Base-by-base conservation (phyloP, 148 eudicot genomes). In the Oxyria digyna region DNA sequence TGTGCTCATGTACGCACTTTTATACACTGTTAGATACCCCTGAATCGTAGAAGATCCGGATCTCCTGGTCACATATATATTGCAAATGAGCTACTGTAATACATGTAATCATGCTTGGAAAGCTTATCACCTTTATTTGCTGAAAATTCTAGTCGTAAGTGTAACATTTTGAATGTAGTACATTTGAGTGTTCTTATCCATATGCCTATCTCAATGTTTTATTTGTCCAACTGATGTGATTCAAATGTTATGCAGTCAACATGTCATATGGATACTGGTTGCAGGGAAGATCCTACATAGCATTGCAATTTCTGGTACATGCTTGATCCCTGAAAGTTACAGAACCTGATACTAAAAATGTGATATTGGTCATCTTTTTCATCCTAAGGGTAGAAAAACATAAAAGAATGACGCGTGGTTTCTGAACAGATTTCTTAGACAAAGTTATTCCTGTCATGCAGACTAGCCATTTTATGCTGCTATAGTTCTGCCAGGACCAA, bases 241-340 rank as follows among this genome's bases (percentile, higher is more conserved):
- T 49, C 73, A 76, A 38, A 50, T 70, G 71, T 55, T 43, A 57
- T 80, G 82, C 78, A 94, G 99, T 90, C 72, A 94, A 91, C 77
- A 77, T 94, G 89, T 91, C 97, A n/a, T 94, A 91, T 85, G 99
- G 97, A 52, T 83, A 78, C 78, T 91, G 93, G 93, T 76, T 94
- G 24, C 81, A 81, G 74, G 84, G 88, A 76, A 78, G 88, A 64
- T 81, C 13, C 72, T 88, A 91, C 75, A 79, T 85, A 48, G 83
- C 89, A 55, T 70, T 91, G 68, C 84, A 74, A 42, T 87, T 80
- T 80, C 85, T 94, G 99, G 99, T 94, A 77, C 62, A 90, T 62
- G 67, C 59, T 73, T 37, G 31, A 74, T 21, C 68, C 33, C 21
- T 71, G 20, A 63, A 48, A n/a, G 52, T 62, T 57, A 29, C 24